Evolutionary conservation across 306 rosid genomes (phyloP), one percentile per base, ranked within the genome.

Genomic region (Rosa persica): DNA sequence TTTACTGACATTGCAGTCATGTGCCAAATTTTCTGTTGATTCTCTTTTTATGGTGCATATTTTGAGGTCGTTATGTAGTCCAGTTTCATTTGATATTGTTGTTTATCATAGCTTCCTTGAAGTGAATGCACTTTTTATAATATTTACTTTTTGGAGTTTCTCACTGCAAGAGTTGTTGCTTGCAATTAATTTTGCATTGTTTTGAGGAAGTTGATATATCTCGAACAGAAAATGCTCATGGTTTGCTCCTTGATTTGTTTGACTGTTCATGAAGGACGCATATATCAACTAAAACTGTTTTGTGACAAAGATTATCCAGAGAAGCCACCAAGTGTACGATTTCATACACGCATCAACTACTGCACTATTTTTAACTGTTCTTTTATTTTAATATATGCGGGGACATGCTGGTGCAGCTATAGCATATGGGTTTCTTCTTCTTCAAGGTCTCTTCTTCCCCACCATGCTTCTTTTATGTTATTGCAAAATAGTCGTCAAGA

Each of bases 291-390:
- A 90, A 95, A 95, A 91, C 89, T 95, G 61, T 95, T 95, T 72
- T 95, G 99, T 51, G 98, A 93, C 80, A 95, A 95, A 86, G 99
- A 95, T 89, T 95, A 95, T 87, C 99, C 99, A 19, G 99, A 95
- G 83, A 95, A 90, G 89, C 93, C 99, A 71, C 99, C 99, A 36
- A 93, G 87, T 78, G 98, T 93, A 84, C 98, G 99, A 16, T 95
- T 95, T 84, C 99, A 95, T 88, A 93, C 99, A 61, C 90, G 98
- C 70, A 79, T 95, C 90, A 95, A 95, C 34, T 30, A 30, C 34
- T 30, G 36, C 68, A 44, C 68, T 49, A 12, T 58, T 46, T 49
- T 12, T 4, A 19, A 44, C 12, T 67, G 52, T 61, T 25, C 52
- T 40, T 57, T 22, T 49, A 30, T 71, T 84, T 23, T 38, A 54